A percentile compares a stretch with the other conserved stretches of the same genome.
Evolutionary conservation across 352 stramenopile genomes (phyloP).

Genomic region (Bremia lactucae): DNA sequence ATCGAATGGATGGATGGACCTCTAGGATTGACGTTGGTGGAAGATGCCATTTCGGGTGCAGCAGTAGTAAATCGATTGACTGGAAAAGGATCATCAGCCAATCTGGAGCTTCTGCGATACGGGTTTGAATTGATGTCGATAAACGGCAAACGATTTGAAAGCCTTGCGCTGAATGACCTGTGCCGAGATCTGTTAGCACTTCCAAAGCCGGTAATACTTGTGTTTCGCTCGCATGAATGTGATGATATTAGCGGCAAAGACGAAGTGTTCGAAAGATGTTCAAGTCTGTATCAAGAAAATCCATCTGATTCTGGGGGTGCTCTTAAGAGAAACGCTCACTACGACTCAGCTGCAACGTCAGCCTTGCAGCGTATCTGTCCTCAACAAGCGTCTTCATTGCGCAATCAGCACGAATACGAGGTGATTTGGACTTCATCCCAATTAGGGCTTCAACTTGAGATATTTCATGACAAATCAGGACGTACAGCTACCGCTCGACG

Average conservation of each 20-base stretch:
- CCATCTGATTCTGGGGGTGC: neutral
- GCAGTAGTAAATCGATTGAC: constrained; percentile 56
- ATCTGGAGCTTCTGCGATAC: constrained; percentile 31
- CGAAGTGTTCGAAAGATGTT: constrained; percentile 6
- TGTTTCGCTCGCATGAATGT: constrained; percentile 26
- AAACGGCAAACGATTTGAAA: constrained; percentile 29
- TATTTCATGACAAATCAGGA: constrained; percentile 3
- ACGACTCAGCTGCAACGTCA: constrained; percentile 2
- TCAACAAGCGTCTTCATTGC: constrained; percentile 1
- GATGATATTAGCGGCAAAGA: constrained; percentile 9
- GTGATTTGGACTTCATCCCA: constrained; percentile 14
- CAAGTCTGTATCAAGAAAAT: neutral
- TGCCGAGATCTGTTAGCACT: constrained; percentile 22
- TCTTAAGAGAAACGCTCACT: constrained; percentile 6
- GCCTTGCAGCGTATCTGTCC: neutral
- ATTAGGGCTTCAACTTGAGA: constrained; percentile 23
- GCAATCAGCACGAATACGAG: constrained; percentile 20
- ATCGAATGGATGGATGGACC: constrained; percentile 41
- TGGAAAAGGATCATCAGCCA: constrained; percentile 35
- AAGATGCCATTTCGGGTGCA: constrained; percentile 37
- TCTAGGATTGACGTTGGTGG: constrained; percentile 40
- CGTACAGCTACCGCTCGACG: neutral
- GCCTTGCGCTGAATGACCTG: constrained; percentile 21
- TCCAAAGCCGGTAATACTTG: constrained; percentile 37
- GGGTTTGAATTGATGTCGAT: constrained; percentile 40